These are phyloP conservation scores for Talaromyces atroroseus DNA, from an alignment of 2,329 filamentous ascomycete genomes.

Conservation along the genomic window DNA sequence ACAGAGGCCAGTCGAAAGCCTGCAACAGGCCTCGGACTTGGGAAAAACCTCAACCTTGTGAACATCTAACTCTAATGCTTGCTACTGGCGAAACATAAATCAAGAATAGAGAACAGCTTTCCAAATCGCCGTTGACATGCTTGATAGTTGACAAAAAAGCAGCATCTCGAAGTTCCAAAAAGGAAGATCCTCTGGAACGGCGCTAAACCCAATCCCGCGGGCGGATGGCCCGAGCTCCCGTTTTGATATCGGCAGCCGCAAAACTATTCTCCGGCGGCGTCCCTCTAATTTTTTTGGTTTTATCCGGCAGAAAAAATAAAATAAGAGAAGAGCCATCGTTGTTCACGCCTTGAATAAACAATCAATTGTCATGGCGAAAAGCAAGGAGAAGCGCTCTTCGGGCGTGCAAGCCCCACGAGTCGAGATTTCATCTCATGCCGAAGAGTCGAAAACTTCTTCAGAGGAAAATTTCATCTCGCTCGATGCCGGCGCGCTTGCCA, in stretches of 20 bases:
- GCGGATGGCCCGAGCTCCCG: slow-evolving; percentile 14
- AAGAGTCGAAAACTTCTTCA: slow-evolving; percentile 18
- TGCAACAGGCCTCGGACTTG: slow-evolving; percentile 21
- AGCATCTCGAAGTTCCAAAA: slow-evolving; percentile 6
- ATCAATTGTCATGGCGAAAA: slow-evolving; percentile 32
- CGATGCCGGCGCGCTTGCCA: slow-evolving; percentile 36
- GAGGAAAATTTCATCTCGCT: slow-evolving; percentile 27
- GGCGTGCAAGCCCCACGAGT: slow-evolving; percentile 18
- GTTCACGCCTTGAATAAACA: slow-evolving; percentile 9
- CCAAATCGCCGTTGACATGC: neutral
- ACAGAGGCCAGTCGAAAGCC: slow-evolving; percentile 24
- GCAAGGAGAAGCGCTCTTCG: slow-evolving; percentile 31
- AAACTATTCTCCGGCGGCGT: slow-evolving; percentile 26
- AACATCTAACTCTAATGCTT: slow-evolving; percentile 9
- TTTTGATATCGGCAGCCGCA: slow-evolving; percentile 14
- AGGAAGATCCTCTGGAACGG: neutral
- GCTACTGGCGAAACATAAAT: neutral
- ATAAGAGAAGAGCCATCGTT: neutral
- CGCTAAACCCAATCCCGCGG: slow-evolving; percentile 2
- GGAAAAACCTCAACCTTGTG: slow-evolving; percentile 25
- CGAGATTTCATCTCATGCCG: slow-evolving; percentile 16
- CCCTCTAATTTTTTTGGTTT: slow-evolving; percentile 17
- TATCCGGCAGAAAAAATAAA: slow-evolving; percentile 29
- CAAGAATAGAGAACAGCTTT: neutral
- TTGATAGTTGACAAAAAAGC: neutral